Evolutionary conservation across 352 stramenopile genomes (phyloP), one percentile per base, ranked within the genome.

Genomic region (Phytophthora pseudosyringae): DNA sequence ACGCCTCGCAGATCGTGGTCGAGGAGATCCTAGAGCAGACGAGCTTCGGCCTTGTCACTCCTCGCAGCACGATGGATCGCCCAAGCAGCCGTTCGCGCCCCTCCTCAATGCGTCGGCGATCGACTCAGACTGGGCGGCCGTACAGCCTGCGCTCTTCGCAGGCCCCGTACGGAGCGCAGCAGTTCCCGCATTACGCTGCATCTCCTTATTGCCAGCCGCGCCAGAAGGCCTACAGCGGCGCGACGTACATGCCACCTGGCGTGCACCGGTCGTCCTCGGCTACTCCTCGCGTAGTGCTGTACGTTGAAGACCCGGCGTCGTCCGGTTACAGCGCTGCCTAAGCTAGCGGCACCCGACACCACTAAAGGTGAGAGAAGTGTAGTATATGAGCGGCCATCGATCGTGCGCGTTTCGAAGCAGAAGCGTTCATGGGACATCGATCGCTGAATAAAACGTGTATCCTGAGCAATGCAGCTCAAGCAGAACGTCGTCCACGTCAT

Each of bases 11-110:
- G 48, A 70, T 84, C 28, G 78, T 79, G 1, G 57, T 80, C 8
- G 78, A 83, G 31, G 75, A 84, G 35, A 68, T 86, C 40, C 52
- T 69, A 21, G 58, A 69, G 43, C 45, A 63, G 43, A 67, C 48
- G 4, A 69, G 49, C 62, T 70, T 73, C 36, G 55, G 33, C 16
- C 60, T 71, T 8, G 39, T 64, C n/a, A 75, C 64, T 41, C 59
- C 62, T 33, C 29, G 28, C 29, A 62, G 40, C 28, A 60, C 59
- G 0, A 51, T 54, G 39, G 45, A 65, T 25, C 56, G 57, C 6
- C 49, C 51, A 25, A 65, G 46, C 16, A 67, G 45, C 38, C 47
- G 50, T 33, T 64, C 60, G 40, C 64, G 50, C 5, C 56, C 69
- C 31, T 73, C 65, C 7, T 64, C 60, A 13, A 50, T 58, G 39